These are phyloP conservation scores for Ilex aquifolium DNA, from an alignment of 257 asterid species.

Conservation along the genomic window DNA sequence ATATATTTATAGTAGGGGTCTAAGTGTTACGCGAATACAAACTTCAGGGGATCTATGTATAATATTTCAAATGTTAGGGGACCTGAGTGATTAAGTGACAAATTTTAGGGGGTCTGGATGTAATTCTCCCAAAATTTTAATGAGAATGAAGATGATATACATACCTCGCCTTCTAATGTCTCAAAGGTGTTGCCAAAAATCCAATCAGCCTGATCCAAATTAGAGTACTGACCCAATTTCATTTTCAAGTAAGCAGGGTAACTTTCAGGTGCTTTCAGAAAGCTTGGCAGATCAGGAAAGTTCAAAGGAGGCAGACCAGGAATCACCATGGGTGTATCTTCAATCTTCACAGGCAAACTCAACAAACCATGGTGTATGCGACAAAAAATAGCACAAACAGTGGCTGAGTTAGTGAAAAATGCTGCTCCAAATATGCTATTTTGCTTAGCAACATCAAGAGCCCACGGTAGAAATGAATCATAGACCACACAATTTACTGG, in stretches of 20 bases:
- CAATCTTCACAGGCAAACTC: constrained; percentile 33
- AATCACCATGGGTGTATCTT: constrained; percentile 29
- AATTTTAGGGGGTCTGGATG: too few species aligned
- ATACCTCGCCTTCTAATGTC: constrained; percentile 47
- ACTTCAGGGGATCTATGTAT: too few species aligned
- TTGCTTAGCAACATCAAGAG: constrained; percentile 52
- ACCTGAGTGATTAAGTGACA: too few species aligned
- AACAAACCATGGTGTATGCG: constrained; percentile 37
- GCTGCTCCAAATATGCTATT: constrained; percentile 51
- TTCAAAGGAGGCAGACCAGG: constrained; percentile 54
- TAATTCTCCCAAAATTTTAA: too few species aligned
- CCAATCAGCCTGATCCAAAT: constrained; percentile 48
- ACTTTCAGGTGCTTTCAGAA: constrained; percentile 47
- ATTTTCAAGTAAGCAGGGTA: constrained; percentile 62
- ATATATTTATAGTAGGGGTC: too few species aligned
- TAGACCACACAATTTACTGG: constrained; percentile 46
- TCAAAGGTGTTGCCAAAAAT: constrained; percentile 43
- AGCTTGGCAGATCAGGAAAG: constrained; percentile 46
- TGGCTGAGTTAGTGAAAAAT: constrained; percentile 57
- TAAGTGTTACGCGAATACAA: too few species aligned
- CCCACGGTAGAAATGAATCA: constrained; percentile 72
- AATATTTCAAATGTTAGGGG: too few species aligned
- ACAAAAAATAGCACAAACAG: constrained; percentile 49
- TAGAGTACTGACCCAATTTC: constrained; percentile 58
- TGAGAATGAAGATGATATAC: too few species aligned